Evolutionary conservation across 2,329 filamentous ascomycete species (phyloP), one percentile per base, ranked within the genome.

Genomic region (Macrophomina phaseolina): DNA sequence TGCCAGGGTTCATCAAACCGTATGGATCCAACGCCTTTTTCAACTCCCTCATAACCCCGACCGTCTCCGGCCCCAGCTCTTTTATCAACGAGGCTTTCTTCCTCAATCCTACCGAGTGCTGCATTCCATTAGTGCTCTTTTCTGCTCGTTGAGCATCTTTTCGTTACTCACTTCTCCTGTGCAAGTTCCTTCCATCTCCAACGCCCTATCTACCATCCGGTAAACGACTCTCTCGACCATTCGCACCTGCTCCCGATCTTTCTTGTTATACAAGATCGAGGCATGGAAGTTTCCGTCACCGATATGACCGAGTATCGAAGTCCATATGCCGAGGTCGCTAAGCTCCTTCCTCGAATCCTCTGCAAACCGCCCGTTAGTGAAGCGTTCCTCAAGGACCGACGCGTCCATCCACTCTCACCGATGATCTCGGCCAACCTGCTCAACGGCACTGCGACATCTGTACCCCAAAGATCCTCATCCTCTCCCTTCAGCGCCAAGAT

Each of bases 221-320:
- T 94, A 89, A 58, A 97, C 92, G 70, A 91, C 93, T 65, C 84
- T 85, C 75, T 95, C 91, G 1, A 95, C 92, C 71, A 90, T 91
- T 48, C 85, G 89, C 66, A 86, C 86, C 79, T 97, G 91, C 34
- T 84, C 87, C 2, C 87, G 84, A 65, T 93, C 84, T 30, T 83
- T 85, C 34, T 86, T 86, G 78, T 95, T 88, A 77, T 97, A 97
- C 81, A 97, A 90, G 79, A 97, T 95, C 75, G 90, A 92, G 76
- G 94, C 90, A 77, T 97, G 94, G 81, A 97, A 97, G 78, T 97
- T 97, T 42, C 94, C 94, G 75, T 97, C 94, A 11, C 94, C 94
- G 66, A 97, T 90, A 74, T 97, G 94, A 3, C 94, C 94, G 3
- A 97, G 82, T 36, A 97, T 91, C 73, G 90, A 93, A 0, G 93